Evolutionary conservation across 345 rosid species (phyloP).

Genomic region (Linum tenue): DNA sequence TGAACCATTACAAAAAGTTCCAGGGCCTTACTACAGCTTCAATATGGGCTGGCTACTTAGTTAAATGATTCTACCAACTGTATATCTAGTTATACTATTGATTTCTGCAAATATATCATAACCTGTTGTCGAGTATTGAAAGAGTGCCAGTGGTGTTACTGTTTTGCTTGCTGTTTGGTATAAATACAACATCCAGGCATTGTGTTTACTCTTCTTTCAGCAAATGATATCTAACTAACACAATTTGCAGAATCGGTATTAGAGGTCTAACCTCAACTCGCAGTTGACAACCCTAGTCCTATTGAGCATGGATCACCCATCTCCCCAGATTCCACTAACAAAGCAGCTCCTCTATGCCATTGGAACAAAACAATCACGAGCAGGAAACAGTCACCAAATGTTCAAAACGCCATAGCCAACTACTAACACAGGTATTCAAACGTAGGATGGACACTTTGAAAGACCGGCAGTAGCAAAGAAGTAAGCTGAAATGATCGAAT

Average conservation of each 20-base stretch:
- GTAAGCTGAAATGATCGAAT: background rate
- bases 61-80: background rate
- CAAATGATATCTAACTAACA: background rate
- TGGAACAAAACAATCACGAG: background rate
- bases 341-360: background rate
- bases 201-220: background rate
- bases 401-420: background rate
- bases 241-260: background rate
- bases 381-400: background rate
- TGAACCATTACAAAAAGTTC: slow-evolving; percentile 1
- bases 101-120: too few relatives aligned
- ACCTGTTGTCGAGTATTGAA: background rate
- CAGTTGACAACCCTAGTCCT: slow-evolving; percentile 11
- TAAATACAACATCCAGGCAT: background rate
- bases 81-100: too few relatives aligned
- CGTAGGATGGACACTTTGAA: background rate
- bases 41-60: too few relatives aligned
- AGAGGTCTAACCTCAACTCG: slow-evolving; percentile 60
- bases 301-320: background rate
- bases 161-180: background rate
- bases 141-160: background rate
- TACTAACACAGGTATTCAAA: background rate
- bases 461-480: background rate
- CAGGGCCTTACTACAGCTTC: background rate
- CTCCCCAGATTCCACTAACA: background rate